Evolutionary conservation across 371 early-diverging fungal species (phyloP).

Genomic region (Mortierella sp.): DNA sequence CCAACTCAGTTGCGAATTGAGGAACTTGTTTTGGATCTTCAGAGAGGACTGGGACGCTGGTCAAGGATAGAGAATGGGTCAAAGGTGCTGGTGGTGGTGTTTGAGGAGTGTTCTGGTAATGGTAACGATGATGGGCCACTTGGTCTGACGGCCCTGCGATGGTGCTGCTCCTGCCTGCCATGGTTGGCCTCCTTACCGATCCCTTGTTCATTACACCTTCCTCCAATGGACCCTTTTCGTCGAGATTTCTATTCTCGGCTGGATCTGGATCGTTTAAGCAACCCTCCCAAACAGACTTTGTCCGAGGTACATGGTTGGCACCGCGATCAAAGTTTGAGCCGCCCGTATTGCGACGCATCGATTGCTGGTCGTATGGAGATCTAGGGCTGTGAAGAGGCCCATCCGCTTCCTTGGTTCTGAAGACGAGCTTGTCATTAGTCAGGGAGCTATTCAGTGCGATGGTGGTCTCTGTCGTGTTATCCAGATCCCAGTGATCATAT

Average conservation of each 20-base stretch:
- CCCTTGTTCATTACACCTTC: not conserved
- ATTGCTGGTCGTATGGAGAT: not conserved
- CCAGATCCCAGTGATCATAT: constrained; percentile 30
- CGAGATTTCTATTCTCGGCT: not conserved
- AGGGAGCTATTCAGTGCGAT: constrained; percentile 17
- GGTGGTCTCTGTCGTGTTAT: constrained; percentile 20
- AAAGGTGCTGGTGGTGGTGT: not conserved
- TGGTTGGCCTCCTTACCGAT: not conserved
- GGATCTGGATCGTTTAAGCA: constrained; percentile 9
- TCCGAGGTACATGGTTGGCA: not conserved
- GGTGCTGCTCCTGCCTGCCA: not conserved
- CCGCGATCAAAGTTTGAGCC: constrained; percentile 5
- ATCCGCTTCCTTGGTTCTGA: constrained; percentile 11
- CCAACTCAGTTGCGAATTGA: not conserved
- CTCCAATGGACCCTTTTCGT: not conserved
- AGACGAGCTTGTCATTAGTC: not conserved
- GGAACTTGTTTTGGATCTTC: not conserved
- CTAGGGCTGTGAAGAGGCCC: not conserved
- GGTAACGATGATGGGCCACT: no score
- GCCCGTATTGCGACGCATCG: not conserved
- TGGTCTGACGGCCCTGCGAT: not conserved
- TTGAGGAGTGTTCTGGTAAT: not conserved
- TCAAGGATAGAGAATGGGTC: constrained; percentile 7
- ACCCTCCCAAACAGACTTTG: constrained; percentile 17
- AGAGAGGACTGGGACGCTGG: constrained; percentile 2